phyloP scores from a whole-genome alignment of 768 basidiomycete species.

The Jaapia argillacea region DNA sequence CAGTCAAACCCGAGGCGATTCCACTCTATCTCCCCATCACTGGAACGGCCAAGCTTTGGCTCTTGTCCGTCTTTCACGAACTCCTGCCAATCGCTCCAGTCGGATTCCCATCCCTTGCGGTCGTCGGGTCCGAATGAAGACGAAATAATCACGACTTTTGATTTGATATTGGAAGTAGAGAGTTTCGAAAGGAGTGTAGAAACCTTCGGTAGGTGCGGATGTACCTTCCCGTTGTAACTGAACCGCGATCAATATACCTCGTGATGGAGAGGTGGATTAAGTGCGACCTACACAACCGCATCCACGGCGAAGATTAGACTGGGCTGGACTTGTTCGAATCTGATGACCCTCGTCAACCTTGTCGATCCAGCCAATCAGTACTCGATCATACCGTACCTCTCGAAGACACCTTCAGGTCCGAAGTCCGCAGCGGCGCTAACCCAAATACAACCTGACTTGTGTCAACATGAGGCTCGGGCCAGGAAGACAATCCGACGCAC shows the following conservation, averaged over 20 bases:
- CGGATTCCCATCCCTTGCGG: slow-evolving; percentile 28
- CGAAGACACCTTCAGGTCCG: slow-evolving; percentile 66
- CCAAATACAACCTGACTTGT: slow-evolving; percentile 53
- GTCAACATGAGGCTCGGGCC: background rate
- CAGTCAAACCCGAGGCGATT: slow-evolving; percentile 53
- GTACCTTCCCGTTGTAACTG: slow-evolving; percentile 65
- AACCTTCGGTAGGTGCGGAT: slow-evolving; percentile 58
- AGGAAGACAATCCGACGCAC: slow-evolving; percentile 11
- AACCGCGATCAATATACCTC: background rate
- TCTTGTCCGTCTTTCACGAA: slow-evolving; percentile 39
- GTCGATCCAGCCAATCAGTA: slow-evolving; percentile 3
- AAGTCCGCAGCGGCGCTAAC: slow-evolving; percentile 78
- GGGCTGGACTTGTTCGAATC: slow-evolving; percentile 73
- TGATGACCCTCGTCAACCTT: slow-evolving; percentile 20
- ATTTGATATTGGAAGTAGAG: slow-evolving; percentile 8
- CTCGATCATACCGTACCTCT: slow-evolving; percentile 36
- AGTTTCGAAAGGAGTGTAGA: slow-evolving; percentile 46
- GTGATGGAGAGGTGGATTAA: background rate
- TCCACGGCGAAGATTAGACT: slow-evolving; percentile 66
- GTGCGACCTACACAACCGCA: slow-evolving; percentile 45
- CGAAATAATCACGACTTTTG: slow-evolving; percentile 50
- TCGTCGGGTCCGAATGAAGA: slow-evolving; percentile 23
- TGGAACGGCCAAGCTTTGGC: slow-evolving; percentile 35
- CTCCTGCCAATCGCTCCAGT: slow-evolving; percentile 45
- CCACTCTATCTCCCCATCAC: slow-evolving; percentile 56